A percentile compares a stretch with the other conserved stretches of the same genome.
phyloP scores from a whole-genome alignment of 495 filamentous ascomycete species.

The Aspergillus olivimuriae region DNA sequence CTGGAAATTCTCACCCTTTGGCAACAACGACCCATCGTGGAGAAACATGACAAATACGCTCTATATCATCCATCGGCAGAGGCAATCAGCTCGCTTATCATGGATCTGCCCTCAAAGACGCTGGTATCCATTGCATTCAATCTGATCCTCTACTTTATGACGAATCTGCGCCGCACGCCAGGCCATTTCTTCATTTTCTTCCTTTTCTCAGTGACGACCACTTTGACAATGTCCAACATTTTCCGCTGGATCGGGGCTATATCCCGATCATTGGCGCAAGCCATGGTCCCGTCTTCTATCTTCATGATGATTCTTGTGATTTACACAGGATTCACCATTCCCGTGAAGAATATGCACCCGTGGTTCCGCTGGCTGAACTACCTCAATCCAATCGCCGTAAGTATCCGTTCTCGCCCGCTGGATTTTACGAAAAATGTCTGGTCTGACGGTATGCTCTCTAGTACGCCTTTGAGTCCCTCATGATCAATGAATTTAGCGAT shows the following conservation, averaged over 20 bases:
- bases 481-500: constrained; percentile 82
- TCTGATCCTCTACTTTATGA: constrained; percentile 78
- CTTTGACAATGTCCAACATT: constrained; percentile 67
- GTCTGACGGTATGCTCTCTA: no score
- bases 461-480: constrained; percentile 81
- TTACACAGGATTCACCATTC: constrained; percentile 88
- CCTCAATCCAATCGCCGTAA: constrained; percentile 65
- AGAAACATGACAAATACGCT: constrained; percentile 87
- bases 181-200: constrained; percentile 79
- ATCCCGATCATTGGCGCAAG: constrained; percentile 72
- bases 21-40: constrained; percentile 82
- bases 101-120: constrained; percentile 65
- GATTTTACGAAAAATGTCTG: no score
- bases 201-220: constrained; percentile 61
- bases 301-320: constrained; percentile 79
- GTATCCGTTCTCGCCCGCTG: background rate
- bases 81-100: constrained; percentile 75
- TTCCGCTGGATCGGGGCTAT: constrained; percentile 81
- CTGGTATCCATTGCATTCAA: constrained; percentile 55
- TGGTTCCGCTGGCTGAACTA: constrained; percentile 91
- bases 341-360: constrained; percentile 59
- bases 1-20: constrained; percentile 78
- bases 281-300: constrained; percentile 75
- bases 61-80: constrained; percentile 88
- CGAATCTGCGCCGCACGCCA: constrained; percentile 69